Evolutionary conservation across 2,329 filamentous ascomycete genomes (phyloP), one percentile per base, ranked within the genome.

Genomic region (Fusarium illudens): DNA sequence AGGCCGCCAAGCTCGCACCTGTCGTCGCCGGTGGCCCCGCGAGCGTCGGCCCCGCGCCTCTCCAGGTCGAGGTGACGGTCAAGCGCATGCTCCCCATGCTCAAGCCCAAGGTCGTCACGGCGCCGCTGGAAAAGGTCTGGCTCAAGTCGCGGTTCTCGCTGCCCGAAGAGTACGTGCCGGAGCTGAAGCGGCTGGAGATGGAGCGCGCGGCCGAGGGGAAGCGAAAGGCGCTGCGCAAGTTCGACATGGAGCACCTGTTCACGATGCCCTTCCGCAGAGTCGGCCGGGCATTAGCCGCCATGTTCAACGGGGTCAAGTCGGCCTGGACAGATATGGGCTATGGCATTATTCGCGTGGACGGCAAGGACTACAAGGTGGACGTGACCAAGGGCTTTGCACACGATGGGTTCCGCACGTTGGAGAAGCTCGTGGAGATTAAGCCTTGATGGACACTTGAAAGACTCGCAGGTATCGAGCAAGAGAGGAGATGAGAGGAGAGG

Each of bases 271-370:
- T 90, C 67, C 80, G 87, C 19, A 82, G 86, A 67, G 75, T 83
- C 2, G 78, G 77, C 17, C 79, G 80, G 63, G 84, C 77, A 0
- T 71, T 84, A 4, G 73, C 73, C 20, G 76, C 74, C 8, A 73
- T 86, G 54, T 85, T 84, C 65, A 58, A 71, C 6, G 83, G 82
- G 8, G 77, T 87, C 20, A 80, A 79, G 60, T 80, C 85, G 49
- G 83, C 85, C 2, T 81, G 88, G 74, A 85, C 84, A 15, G 82
- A 86, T 56, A 85, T 86, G 59, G 88, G 87, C 0, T 89, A 87
- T 64, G 80, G 83, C 36, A 79, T 81, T 58, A 78, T 90, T 51
- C 76, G 75, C 53, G 78, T 88, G 13, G 78, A 84, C 11, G 83
- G 80, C 17, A 75, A 79, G 32, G 76, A 78, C 54, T 88, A 86